Conservation (phyloP, 805 yeast species). For the Kodamaea restingae region DNA sequence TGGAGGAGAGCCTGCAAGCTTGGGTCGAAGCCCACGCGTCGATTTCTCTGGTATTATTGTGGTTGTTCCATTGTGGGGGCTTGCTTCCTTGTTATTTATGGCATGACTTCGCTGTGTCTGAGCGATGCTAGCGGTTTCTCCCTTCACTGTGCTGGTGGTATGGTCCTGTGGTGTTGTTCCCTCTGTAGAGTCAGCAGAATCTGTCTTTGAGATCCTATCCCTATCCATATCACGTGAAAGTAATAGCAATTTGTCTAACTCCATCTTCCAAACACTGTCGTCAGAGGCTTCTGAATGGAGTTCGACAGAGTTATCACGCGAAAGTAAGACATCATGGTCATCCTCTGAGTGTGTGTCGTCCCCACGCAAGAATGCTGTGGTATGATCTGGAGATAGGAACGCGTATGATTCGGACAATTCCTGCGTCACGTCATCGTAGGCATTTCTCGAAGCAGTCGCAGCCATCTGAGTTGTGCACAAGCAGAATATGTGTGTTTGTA, state of each 20-base stretch:
- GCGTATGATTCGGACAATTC: conserved; percentile 8
- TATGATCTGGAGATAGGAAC: conserved; percentile 6
- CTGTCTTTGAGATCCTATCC: not conserved
- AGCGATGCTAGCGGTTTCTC: not conserved
- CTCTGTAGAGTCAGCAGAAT: not conserved
- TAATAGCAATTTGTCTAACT: conserved; percentile 4
- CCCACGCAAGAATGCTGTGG: conserved; percentile 4
- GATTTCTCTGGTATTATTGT: conserved; percentile 8
- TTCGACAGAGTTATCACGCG: not conserved
- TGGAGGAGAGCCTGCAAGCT: conserved; percentile 6
- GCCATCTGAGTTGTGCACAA: not conserved
- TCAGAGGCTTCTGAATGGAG: not conserved
- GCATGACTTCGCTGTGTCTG: not conserved
- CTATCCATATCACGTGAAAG: conserved; percentile 6
- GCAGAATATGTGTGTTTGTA: conserved; percentile 8
- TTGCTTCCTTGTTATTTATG: not conserved
- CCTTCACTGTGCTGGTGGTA: conserved; percentile 1
- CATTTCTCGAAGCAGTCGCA: not conserved
- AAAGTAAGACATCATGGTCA: not conserved
- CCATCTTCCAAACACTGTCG: not conserved
- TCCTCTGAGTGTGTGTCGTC: not conserved
- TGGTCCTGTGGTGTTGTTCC: not conserved
- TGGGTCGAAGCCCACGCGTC: conserved; percentile 8
- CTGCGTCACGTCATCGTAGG: conserved; percentile 6
- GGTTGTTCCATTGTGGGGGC: conserved; percentile 9